These are phyloP conservation scores for Apostasia shenzhenica DNA, from an alignment of 106 monocot species.

Conservation along the genomic window DNA sequence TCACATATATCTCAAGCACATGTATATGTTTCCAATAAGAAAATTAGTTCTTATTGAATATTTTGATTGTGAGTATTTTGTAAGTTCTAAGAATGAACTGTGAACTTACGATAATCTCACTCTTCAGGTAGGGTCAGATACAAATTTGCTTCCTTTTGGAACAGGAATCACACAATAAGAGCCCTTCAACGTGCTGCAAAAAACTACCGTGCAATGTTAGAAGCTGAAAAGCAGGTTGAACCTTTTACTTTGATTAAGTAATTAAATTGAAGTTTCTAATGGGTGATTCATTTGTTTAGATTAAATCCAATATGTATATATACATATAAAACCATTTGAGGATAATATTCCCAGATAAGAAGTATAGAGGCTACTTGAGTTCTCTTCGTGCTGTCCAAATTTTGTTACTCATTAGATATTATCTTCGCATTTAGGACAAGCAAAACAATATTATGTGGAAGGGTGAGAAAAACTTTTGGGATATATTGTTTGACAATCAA, in stretches of 20 bases:
- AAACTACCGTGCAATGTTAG: constrained; percentile 68
- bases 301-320: no score
- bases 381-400: background rate
- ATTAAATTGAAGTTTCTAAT: background rate
- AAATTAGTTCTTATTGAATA: background rate
- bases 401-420: background rate
- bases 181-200: constrained; percentile 77
- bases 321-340: background rate
- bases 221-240: constrained; percentile 82
- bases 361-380: background rate
- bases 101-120: background rate
- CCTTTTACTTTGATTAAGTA: background rate
- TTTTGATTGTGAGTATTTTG: background rate
- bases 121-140: constrained; percentile 87
- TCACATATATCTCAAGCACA: no score
- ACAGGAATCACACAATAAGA: constrained; percentile 91
- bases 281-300: no score
- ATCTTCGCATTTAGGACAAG: no score
- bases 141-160: constrained; percentile 99
- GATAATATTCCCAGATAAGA: background rate
- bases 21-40: background rate
- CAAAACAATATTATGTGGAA: no score
- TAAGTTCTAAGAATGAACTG: no score
- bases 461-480: no score
- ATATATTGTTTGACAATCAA: no score